phyloP scores from a whole-genome alignment of 257 asterid species.

The Nicotiana noctiflora region DNA sequence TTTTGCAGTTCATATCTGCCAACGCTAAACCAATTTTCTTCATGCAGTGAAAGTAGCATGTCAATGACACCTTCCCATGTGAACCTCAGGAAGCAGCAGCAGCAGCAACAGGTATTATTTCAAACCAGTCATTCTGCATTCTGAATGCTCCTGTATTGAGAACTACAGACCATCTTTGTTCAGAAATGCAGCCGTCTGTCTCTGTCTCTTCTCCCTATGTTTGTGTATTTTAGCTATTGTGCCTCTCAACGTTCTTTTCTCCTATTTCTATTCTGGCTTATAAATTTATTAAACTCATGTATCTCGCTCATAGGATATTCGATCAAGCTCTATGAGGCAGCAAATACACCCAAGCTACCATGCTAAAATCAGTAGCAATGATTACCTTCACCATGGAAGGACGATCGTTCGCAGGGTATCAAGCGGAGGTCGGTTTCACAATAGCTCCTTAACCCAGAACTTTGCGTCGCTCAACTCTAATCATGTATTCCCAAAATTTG shows the following conservation, averaged over 20 bases:
- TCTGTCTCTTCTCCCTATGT: not conserved
- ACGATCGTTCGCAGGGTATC: slow-evolving; percentile 20
- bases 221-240: not conserved
- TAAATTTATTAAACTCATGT: not conserved
- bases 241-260: not conserved
- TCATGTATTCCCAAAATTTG: slow-evolving; percentile 21
- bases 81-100: slow-evolving; percentile 22
- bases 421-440: slow-evolving; percentile 17
- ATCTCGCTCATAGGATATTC: slow-evolving; percentile 30
- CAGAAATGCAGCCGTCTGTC: not conserved
- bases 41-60: slow-evolving; percentile 26
- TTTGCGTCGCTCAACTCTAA: slow-evolving; percentile 15
- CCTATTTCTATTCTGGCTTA: not conserved
- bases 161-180: not conserved
- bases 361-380: slow-evolving; percentile 21
- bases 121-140: not conserved
- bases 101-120: slow-evolving; percentile 11
- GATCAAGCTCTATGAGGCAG: slow-evolving; percentile 29
- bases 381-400: slow-evolving; percentile 30
- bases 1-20: slow-evolving; percentile 32
- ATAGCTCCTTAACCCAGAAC: slow-evolving; percentile 20
- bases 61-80: slow-evolving; percentile 30
- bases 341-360: slow-evolving; percentile 23
- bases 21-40: slow-evolving; percentile 27
- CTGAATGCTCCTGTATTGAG: not conserved